These are phyloP conservation scores for Guillardia theta DNA, from an alignment of 78 protist genomes.

Conservation along the genomic window DNA sequence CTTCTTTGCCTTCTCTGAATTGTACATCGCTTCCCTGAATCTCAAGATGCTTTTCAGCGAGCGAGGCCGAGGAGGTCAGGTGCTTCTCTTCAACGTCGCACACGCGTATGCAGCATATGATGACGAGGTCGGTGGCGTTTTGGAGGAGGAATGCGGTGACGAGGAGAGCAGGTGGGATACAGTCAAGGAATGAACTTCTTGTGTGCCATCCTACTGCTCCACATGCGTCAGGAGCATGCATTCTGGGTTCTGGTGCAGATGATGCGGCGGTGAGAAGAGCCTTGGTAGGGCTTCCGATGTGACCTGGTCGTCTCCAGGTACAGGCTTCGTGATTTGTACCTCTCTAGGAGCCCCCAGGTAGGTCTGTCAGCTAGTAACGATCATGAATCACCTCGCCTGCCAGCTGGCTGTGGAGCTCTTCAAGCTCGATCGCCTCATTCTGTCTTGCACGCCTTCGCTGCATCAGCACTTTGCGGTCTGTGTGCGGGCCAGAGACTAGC, in stretches of 20 bases:
- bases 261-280: background rate
- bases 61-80: background rate
- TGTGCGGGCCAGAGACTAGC: no score
- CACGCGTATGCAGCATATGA: background rate
- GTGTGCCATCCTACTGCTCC: conserved; percentile 67
- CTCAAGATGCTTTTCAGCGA: background rate
- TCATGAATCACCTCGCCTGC: background rate
- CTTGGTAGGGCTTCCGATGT: background rate
- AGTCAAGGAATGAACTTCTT: conserved; percentile 72
- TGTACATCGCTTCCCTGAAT: background rate
- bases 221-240: conserved; percentile 68
- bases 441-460: background rate
- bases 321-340: background rate
- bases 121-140: background rate
- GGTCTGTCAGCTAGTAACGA: background rate
- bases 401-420: conserved; percentile 15
- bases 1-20: background rate
- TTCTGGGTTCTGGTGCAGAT: background rate
- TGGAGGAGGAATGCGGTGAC: no score
- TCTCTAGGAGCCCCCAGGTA: background rate
- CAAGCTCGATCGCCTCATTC: background rate
- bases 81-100: background rate
- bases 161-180: conserved; percentile 65
- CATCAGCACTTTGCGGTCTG: background rate
- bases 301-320: background rate